Base-by-base conservation (phyloP, 2,329 filamentous ascomycete genomes). In the Ophiostoma pallidulum region DNA sequence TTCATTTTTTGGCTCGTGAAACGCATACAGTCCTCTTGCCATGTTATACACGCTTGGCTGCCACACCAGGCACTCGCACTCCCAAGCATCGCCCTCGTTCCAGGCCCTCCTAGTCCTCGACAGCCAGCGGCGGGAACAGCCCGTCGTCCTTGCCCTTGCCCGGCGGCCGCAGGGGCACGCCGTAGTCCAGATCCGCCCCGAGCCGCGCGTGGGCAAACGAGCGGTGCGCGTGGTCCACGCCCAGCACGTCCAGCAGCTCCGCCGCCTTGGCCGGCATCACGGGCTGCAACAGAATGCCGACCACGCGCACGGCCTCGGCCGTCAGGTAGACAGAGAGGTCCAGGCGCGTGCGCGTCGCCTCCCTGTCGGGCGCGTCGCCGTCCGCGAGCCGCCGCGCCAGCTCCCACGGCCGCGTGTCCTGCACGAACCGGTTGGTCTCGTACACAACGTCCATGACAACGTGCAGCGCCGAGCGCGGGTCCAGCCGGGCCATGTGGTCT, bases 221-320 rank as follows among this genome's bases (percentile, higher is more conserved):
- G 48, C 91, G 74, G 45, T 75, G 76, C 9, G 75, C 71, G 8
- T 69, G 61, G 3, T 70, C 66, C 4, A 98, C 89, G 1, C 85
- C 83, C 8, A 98, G 69, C 58, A 83, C 75, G 61, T 95, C 84
- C 1, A 98, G 74, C 28, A 96, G 65, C 54, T 78, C 68, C 10
- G 66, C 65, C 40, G 87, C 77, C 64, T 94, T 94, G 35, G 69
- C 72, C 0, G 92, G 92, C 75, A 98, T 94, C 59, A 90, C 86
- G 1, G 92, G 89, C 63, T 95, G 90, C 38, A 98, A 69, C 40
- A 97, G 70, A 56, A 98, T 95, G 13, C 82, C 87, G 1, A 74
- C 71, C 20, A 96, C 78, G 32, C 92, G 83, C 40, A 96, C 62
- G 4, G 84, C 77, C 65, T 98, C 92, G 8, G 82, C 77, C 37